Conservation (phyloP, 1,139 yeast genomes). For the Lodderomyces beijingensis region DNA sequence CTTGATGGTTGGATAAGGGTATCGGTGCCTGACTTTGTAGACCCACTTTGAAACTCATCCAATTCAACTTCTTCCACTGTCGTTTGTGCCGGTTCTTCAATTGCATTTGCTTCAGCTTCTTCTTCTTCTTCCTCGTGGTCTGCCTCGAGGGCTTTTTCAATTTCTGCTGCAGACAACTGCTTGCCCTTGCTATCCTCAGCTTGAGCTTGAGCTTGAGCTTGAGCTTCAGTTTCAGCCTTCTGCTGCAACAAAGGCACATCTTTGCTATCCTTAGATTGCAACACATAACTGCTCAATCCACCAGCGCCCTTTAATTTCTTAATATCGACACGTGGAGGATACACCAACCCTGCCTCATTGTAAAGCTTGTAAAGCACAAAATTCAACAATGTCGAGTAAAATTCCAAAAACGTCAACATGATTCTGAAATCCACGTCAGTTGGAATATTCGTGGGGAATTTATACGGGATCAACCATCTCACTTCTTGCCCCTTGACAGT, state of each 20-base stretch:
- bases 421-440: constrained; percentile 92
- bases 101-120: constrained; percentile 29
- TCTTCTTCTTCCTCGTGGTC: constrained; percentile 37
- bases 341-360: constrained; percentile 77
- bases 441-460: constrained; percentile 94
- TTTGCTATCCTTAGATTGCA: constrained; percentile 36
- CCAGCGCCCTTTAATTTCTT: constrained; percentile 79
- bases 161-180: constrained; percentile 39
- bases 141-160: constrained; percentile 49
- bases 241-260: constrained; percentile 12
- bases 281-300: constrained; percentile 79
- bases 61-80: constrained; percentile 45
- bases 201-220: constrained; percentile 31
- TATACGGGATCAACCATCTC: constrained; percentile 95
- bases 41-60: constrained; percentile 63
- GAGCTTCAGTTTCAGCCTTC: constrained; percentile 13
- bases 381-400: constrained; percentile 86
- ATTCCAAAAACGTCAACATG: constrained; percentile 94
- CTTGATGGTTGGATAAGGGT: constrained; percentile 74
- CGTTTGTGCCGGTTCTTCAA: constrained; percentile 36
- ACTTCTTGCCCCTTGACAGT: constrained; percentile 85
- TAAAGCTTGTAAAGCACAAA: constrained; percentile 83
- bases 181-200: constrained; percentile 35
- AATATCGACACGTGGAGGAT: constrained; percentile 83
- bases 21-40: constrained; percentile 62